phyloP scores from a whole-genome alignment of 1,284 basidiomycete species.

The Ustilago xerochloae region DNA sequence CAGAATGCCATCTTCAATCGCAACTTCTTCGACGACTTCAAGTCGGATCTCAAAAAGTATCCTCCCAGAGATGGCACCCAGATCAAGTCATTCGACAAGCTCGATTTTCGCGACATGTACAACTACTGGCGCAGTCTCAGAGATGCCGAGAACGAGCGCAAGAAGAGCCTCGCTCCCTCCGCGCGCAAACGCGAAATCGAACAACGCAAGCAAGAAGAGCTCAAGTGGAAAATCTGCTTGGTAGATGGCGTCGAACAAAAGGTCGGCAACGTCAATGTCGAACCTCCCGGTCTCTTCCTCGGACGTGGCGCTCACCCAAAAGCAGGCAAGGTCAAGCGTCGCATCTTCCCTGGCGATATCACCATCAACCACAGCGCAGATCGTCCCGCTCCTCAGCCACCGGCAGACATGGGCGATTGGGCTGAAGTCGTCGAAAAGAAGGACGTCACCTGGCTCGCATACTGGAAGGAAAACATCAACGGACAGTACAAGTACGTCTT shows the following conservation, averaged over 20 bases:
- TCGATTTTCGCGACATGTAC: slow-evolving; percentile 95
- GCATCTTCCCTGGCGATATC: slow-evolving; percentile 65
- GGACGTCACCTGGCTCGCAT: slow-evolving; percentile 66
- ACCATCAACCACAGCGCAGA: slow-evolving; percentile 67
- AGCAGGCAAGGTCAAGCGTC: slow-evolving; percentile 93
- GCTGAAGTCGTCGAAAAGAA: slow-evolving; percentile 64
- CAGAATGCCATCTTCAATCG: slow-evolving; percentile 88
- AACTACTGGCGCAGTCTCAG: slow-evolving; percentile 76
- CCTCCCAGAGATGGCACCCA: slow-evolving; percentile 82
- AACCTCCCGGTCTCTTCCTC: slow-evolving; percentile 96
- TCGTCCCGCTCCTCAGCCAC: slow-evolving; percentile 62
- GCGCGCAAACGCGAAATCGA: slow-evolving; percentile 75
- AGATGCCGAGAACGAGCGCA: slow-evolving; percentile 89
- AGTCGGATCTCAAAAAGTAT: slow-evolving; percentile 79
- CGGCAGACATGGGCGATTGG: slow-evolving; percentile 63
- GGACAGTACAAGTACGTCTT: slow-evolving; percentile 67
- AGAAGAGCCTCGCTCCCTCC: slow-evolving; percentile 80
- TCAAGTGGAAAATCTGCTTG: slow-evolving; percentile 83
- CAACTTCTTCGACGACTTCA: slow-evolving; percentile 96
- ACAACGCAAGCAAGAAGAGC: slow-evolving; percentile 86
- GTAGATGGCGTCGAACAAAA: slow-evolving; percentile 97
- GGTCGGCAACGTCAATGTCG: slow-evolving; percentile 96
- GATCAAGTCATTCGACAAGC: slow-evolving; percentile 81
- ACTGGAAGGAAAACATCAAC: slow-evolving; percentile 68
- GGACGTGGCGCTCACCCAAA: slow-evolving; percentile 98